A percentile compares a stretch with the other conserved stretches of the same genome.
These are phyloP conservation scores for Starmerella ratchasimensis DNA, from an alignment of 805 yeast genomes.

Conservation along the genomic window DNA sequence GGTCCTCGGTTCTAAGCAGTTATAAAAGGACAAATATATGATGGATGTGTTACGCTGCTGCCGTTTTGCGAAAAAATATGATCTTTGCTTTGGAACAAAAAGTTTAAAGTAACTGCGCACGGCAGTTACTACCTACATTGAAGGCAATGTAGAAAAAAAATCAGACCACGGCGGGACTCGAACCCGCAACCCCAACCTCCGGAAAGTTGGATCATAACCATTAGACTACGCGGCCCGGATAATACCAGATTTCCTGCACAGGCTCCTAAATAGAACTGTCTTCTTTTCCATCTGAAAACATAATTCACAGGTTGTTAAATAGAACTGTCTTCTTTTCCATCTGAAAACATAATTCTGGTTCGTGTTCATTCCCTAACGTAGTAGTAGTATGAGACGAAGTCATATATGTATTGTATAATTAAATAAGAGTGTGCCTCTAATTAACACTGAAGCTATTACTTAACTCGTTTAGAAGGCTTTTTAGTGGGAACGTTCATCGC, in stretches of 20 bases:
- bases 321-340: no score
- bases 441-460: background rate
- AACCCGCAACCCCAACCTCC: constrained; percentile 25
- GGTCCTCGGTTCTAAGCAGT: no score
- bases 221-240: constrained; percentile 14
- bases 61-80: no score
- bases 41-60: no score
- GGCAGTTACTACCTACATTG: no score
- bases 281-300: background rate
- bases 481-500: constrained; percentile 8
- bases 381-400: background rate
- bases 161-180: constrained; percentile 24
- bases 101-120: no score
- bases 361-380: background rate
- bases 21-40: no score
- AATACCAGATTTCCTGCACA: background rate
- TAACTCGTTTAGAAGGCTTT: background rate
- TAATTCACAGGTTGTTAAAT: background rate
- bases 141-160: constrained; percentile 1
- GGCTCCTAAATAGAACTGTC: no score
- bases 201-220: constrained; percentile 6
- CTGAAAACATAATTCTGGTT: background rate
- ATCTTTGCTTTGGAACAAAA: no score
- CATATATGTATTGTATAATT: no score
- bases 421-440: background rate